Base-by-base conservation (phyloP, 169 alveolate species). In the Condylostoma magnum region DNA sequence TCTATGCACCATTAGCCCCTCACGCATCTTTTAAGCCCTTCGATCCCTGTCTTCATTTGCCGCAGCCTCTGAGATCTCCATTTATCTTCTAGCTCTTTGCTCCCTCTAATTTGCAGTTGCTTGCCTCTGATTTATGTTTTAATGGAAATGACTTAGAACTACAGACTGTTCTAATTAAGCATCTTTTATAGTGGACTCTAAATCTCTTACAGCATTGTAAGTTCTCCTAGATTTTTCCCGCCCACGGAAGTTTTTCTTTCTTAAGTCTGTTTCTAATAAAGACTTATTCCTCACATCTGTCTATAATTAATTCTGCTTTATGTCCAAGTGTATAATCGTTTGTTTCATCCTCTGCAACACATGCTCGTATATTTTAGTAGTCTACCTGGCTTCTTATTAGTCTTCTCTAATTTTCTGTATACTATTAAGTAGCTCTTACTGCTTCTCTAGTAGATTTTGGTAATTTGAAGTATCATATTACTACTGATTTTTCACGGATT, bases 21-120 rank as follows among this genome's bases (percentile, higher is more conserved):
- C 86, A 41, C 84, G 43, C 18, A 77, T n/a, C 3, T 56, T 63
- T 18, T 53, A 36, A 28, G 60, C 80, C 33, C 76, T 75, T 12
- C 80, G 60, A 53, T 77, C 81, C 50, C 80, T 67, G 67, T 81
- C 80, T 48, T 81, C 89, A 69, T 72, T 81, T 0, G 80, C 82
- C 2, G 89, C 89, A 30, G 82, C 82, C 34, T 81, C 89, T 31
- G 76, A 77, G 3, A 81, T 75, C n/a, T 72, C 83, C 22, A 67
- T 51, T 46, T 71, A 70, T 31, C 83, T 53, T 37, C 74, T 76
- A 0, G 56, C 77, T 50, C 82, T 65, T 25, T 69, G 79, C 78
- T 76, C 76, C 25, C 73, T 48, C 56, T 76, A 50, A n/a, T 69
- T 51, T 25, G 73, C 69, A 38, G 81, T 84, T 31, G 65, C 80